phyloP scores from a whole-genome alignment of 352 stramenopile genomes.

The Pythium apleroticum region DNA sequence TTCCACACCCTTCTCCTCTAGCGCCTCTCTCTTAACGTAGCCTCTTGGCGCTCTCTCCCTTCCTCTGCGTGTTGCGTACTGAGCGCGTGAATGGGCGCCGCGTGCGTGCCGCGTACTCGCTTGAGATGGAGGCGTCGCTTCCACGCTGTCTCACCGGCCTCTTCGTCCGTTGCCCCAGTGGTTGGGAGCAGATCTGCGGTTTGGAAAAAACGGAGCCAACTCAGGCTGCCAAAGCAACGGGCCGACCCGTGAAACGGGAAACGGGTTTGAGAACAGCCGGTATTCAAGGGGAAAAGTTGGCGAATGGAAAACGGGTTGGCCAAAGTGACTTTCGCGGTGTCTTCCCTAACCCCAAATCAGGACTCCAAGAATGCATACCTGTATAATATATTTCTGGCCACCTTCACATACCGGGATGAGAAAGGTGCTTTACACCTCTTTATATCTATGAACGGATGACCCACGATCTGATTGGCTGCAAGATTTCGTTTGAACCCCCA shows the following conservation, averaged over 20 bases:
- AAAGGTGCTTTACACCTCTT: background rate
- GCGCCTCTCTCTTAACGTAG: background rate
- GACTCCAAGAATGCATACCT: constrained; percentile 6
- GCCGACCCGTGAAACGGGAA: background rate
- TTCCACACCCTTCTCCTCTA: background rate
- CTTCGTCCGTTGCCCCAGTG: background rate
- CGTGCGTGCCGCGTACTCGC: background rate
- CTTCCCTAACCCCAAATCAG: constrained; percentile 29
- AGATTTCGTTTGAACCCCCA: background rate
- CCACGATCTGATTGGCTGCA: background rate
- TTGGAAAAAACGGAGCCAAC: background rate
- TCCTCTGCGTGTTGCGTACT: background rate
- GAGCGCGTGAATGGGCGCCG: background rate
- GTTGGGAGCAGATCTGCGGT: background rate
- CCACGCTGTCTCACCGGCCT: background rate
- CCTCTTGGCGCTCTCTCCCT: background rate
- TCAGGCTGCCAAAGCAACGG: background rate
- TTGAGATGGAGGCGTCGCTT: background rate
- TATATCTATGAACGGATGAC: background rate
- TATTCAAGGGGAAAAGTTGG: background rate
- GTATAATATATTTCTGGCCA: too few relatives aligned
- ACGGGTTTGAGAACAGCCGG: background rate
- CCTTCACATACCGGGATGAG: too few relatives aligned
- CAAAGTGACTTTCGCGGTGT: background rate
- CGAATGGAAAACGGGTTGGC: background rate